Evolutionary conservation across 352 stramenopile genomes (phyloP).

Genomic region (Thalassiosira hispida): DNA sequence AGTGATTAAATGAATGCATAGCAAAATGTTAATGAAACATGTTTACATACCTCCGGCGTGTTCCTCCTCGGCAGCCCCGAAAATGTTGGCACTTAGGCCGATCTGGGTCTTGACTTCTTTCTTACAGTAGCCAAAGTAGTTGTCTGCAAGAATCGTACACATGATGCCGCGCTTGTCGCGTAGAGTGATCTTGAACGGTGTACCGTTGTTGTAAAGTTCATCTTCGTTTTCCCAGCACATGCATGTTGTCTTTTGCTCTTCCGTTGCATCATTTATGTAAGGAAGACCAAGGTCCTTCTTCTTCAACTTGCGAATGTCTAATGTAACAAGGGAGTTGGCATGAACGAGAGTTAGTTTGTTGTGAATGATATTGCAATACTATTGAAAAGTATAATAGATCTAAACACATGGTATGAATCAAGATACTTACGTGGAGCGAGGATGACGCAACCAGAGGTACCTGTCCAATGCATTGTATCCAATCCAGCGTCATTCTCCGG

Average conservation of each 20-base stretch:
- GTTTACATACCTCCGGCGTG: conserved; percentile 42
- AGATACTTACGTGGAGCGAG: conserved; percentile 47
- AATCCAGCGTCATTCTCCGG: conserved; percentile 66
- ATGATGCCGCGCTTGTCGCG: conserved; percentile 68
- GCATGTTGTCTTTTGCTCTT: conserved; percentile 59
- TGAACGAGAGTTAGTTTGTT: not conserved
- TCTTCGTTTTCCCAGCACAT: conserved; percentile 60
- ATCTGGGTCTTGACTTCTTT: conserved; percentile 74
- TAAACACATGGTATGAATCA: not conserved
- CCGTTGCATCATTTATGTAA: conserved; percentile 55
- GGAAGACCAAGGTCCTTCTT: conserved; percentile 67
- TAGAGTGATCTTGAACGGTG: conserved; percentile 67
- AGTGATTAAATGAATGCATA: no score
- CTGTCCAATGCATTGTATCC: conserved; percentile 64
- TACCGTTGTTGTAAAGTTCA: conserved; percentile 63
- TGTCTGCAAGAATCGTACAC: conserved; percentile 68
- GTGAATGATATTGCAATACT: not conserved
- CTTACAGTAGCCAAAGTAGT: conserved; percentile 74
- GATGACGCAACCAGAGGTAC: conserved; percentile 64
- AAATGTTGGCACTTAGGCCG: conserved; percentile 61
- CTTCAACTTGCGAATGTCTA: conserved; percentile 54
- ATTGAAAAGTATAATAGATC: conserved; percentile 1
- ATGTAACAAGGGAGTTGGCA: not conserved
- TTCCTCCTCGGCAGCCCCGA: conserved; percentile 63
- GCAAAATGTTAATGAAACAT: no score